A percentile compares a stretch with the other conserved stretches of the same genome.
Evolutionary conservation across 768 basidiomycete genomes (phyloP).

Genomic region (Trametopsis cervina): DNA sequence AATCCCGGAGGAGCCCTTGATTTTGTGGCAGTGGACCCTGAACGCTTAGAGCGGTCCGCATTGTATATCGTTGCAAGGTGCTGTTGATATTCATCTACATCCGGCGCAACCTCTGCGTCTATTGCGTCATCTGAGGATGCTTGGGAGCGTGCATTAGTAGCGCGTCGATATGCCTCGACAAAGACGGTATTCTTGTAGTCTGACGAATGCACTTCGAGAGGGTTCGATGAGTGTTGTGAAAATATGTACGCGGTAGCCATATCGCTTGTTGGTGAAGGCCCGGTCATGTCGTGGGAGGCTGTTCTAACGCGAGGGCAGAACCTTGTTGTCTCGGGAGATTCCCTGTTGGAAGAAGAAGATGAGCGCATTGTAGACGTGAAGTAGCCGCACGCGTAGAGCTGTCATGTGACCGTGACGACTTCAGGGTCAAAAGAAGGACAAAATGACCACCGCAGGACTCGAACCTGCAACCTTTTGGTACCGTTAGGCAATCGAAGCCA

Average conservation of each 20-base stretch:
- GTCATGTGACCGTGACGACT: neutral
- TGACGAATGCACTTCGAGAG: slow-evolving; percentile 60
- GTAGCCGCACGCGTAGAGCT: neutral
- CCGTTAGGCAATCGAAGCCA: slow-evolving; percentile 65
- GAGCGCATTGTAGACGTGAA: too few relatives aligned
- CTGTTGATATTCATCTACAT: slow-evolving; percentile 40
- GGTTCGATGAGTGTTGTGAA: slow-evolving; percentile 71
- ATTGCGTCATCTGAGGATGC: slow-evolving; percentile 49
- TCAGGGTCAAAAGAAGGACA: too few relatives aligned
- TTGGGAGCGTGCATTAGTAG: slow-evolving; percentile 22
- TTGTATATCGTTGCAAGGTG: slow-evolving; percentile 32
- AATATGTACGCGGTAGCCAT: slow-evolving; percentile 24
- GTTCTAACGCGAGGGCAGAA: too few relatives aligned
- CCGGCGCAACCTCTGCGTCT: slow-evolving; percentile 30
- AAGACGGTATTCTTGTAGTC: slow-evolving; percentile 46
- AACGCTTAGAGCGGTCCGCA: neutral
- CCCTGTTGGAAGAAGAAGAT: too few relatives aligned
- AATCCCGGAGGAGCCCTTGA: slow-evolving; percentile 17
- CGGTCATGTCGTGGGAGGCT: neutral
- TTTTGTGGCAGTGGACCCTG: slow-evolving; percentile 15
- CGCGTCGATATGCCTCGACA: slow-evolving; percentile 27
- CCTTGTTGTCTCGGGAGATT: too few relatives aligned
- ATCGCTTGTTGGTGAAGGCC: neutral
- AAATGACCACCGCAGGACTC: slow-evolving; percentile 86
- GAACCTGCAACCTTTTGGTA: slow-evolving; percentile 96